A percentile compares a stretch with the other conserved stretches of the same genome.
phyloP scores from a whole-genome alignment of 441 rosid genomes.

The Adansonia gregorii region DNA sequence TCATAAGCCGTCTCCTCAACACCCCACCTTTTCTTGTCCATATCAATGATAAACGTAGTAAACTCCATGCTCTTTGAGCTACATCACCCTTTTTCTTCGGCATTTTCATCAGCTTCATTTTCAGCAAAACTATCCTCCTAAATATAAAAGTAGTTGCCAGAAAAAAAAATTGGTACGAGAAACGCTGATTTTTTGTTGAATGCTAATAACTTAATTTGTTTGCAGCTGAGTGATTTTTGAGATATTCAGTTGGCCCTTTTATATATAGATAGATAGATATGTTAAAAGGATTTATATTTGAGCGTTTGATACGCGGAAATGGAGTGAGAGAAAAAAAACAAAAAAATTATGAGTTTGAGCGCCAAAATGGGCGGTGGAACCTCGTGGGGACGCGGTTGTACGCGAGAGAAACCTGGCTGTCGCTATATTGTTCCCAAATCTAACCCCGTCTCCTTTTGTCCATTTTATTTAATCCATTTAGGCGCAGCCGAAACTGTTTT shows the following conservation, averaged over 20 bases:
- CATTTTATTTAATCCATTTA: not conserved
- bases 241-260: not conserved
- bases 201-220: not conserved
- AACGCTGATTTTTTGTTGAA: not conserved
- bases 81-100: conserved; percentile 38
- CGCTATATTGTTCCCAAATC: conserved; percentile 9
- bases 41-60: conserved; percentile 61
- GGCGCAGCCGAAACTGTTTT: too few relatives aligned
- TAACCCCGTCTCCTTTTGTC: conserved; percentile 5
- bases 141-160: too few relatives aligned
- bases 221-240: conserved; percentile 10
- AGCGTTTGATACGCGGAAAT: conserved; percentile 39
- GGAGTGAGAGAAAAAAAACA: not conserved
- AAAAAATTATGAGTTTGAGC: not conserved
- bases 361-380: conserved; percentile 30
- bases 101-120: conserved; percentile 28
- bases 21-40: conserved; percentile 79
- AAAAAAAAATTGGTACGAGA: not conserved
- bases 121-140: not conserved
- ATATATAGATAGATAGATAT: not conserved
- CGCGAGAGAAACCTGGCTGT: conserved; percentile 29
- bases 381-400: conserved; percentile 33
- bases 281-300: not conserved
- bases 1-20: conserved; percentile 54
- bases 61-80: conserved; percentile 53